Evolutionary conservation across 148 eudicot genomes (phyloP), one percentile per base, ranked within the genome.

Genomic region (Spergularia bocconei): DNA sequence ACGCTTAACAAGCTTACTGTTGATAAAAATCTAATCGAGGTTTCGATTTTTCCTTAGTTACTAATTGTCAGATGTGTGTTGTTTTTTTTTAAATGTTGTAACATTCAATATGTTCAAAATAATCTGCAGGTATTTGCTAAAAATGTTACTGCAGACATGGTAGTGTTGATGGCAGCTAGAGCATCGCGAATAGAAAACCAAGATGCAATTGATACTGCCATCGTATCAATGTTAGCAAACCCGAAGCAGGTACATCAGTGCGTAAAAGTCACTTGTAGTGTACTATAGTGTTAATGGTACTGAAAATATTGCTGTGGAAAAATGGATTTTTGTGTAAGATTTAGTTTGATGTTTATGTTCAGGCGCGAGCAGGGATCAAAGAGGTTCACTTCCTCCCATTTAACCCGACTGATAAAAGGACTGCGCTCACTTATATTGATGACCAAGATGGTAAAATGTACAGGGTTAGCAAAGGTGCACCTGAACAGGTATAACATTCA

Each of bases 401-500:
- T 76, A 92, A 90, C 75, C 97, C 96, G 25, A 84, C 88, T 70
- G 89, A 91, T 76, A 91, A 88, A 77, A 81, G 96, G 67, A 91
- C 96, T 5, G 96, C 96, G 17, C 78, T 91, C 25, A 91, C 96
- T 57, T 91, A 85, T 77, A 78, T 84, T 8, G 92, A 91, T 8
- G 91, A 91, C 48, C 41, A 80, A 56, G 79, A 78, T 44, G 92
- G 91, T 62, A 84, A 78, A 78, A 82, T 84, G 96, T 90, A 83
- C 70, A 81, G 96, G 81, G 92, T 86, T 56, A 91, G 96, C 86
- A 91, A 91, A 88, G 96, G 96, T 76, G 96, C 96, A 67, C 96
- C 96, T 17, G 96, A 91, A 80, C 91, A 91, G 92, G 92, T 91
- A 82, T 16, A 54, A 10, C 13, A 25, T 23, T 23, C 21, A 16